Evolutionary conservation across 371 early-diverging fungal species (phyloP).

Genomic region (Mucor indicus): DNA sequence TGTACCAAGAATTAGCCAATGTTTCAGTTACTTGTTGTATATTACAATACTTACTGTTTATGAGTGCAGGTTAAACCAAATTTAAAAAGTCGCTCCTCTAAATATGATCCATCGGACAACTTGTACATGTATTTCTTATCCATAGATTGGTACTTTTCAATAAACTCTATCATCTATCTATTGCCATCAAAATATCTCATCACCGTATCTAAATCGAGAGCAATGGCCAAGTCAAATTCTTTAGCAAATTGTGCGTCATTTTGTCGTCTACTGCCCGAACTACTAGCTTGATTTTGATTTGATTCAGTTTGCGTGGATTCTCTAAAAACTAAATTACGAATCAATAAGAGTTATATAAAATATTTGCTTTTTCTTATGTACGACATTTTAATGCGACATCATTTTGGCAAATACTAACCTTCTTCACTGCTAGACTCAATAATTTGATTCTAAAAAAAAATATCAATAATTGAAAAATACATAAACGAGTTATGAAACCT

Average conservation of each 20-base stretch:
- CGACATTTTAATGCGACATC: too few relatives aligned
- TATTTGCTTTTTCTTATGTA: not conserved
- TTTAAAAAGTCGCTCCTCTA: conserved; percentile 8
- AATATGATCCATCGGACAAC: conserved; percentile 8
- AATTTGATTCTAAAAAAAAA: too few relatives aligned
- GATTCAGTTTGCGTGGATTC: conserved; percentile 1
- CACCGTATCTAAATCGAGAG: conserved; percentile 4
- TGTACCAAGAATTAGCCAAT: too few relatives aligned
- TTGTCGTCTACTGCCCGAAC: conserved; percentile 1
- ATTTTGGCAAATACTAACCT: too few relatives aligned
- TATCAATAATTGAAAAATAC: too few relatives aligned
- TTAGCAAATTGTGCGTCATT: conserved; percentile 5
- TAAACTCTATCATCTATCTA: conserved; percentile 6
- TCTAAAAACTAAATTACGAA: conserved; percentile 3
- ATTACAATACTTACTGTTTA: conserved; percentile 5
- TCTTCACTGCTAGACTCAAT: too few relatives aligned
- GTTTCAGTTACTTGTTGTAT: conserved; percentile 5
- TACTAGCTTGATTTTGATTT: conserved; percentile 7
- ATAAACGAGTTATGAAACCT: too few relatives aligned
- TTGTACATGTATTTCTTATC: conserved; percentile 7
- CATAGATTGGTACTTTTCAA: conserved; percentile 7
- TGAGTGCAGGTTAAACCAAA: conserved; percentile 6
- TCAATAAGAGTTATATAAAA: not conserved
- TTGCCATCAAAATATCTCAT: conserved; percentile 7
- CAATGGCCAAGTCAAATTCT: conserved; percentile 5